Conservation (phyloP, 441 rosid species). For the Kokia cookei region DNA sequence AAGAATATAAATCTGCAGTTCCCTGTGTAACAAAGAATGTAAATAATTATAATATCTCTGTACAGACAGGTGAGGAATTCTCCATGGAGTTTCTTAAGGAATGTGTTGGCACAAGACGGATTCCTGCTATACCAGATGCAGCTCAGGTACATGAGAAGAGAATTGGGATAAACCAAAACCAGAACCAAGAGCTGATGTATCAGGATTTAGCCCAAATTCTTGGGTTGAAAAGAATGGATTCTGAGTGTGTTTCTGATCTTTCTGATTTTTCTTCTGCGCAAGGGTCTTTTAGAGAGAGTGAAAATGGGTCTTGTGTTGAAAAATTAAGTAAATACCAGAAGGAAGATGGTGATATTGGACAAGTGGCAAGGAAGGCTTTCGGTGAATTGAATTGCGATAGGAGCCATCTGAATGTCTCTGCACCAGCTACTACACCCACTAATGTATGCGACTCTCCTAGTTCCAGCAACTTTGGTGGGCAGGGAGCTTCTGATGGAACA, state of each 20-base stretch:
- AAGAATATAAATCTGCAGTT: slow-evolving; percentile 20
- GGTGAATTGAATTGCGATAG: slow-evolving; percentile 35
- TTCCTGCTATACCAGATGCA: slow-evolving; percentile 14
- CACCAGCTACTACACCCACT: slow-evolving; percentile 20
- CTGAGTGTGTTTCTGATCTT: slow-evolving; percentile 42
- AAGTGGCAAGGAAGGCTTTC: slow-evolving; percentile 34
- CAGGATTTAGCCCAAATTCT: slow-evolving; percentile 43
- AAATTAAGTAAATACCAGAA: slow-evolving; percentile 25
- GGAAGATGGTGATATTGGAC: slow-evolving; percentile 31
- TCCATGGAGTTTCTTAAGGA: slow-evolving; percentile 62
- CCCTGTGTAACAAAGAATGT: slow-evolving; percentile 19
- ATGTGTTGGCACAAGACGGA: slow-evolving; percentile 22
- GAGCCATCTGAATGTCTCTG: slow-evolving; percentile 18
- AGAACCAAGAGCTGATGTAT: slow-evolving; percentile 32
- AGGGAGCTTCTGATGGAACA: slow-evolving; percentile 24
- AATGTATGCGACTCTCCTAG: slow-evolving; percentile 23
- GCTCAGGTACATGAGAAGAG: slow-evolving; percentile 21
- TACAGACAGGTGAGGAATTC: slow-evolving; percentile 68
- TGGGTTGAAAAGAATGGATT: slow-evolving; percentile 53
- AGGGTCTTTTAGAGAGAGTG: slow-evolving; percentile 28
- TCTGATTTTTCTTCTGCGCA: slow-evolving; percentile 42
- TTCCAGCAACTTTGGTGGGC: slow-evolving; percentile 22
- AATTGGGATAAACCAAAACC: slow-evolving; percentile 23
- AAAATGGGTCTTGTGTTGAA: slow-evolving; percentile 32
- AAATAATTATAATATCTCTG: slow-evolving; percentile 41